Base-by-base conservation (phyloP, 768 basidiomycete genomes). In the Lentinula detonsa region DNA sequence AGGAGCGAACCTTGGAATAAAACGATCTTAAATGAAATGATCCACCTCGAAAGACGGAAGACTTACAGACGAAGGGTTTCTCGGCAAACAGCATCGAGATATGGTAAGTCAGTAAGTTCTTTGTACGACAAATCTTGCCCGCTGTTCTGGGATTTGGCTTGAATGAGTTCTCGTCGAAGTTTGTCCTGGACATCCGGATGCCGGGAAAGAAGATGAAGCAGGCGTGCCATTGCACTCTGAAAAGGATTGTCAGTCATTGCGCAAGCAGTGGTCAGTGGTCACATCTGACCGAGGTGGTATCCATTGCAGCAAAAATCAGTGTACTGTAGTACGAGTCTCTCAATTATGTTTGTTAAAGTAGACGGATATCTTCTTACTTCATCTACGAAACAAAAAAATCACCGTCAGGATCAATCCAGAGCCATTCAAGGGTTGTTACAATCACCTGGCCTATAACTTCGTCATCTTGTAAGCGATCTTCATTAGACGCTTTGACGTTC, bases 51-150 rank as follows among this genome's bases (percentile, higher is more conserved):
- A 16, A 16, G n/a, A 28, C 28, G 3, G 28, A 43, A 34, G 9
- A 66, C 72, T 61, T 59, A 75, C 73, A 77, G 58, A 59, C 78
- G 70, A 15, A 79, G 66, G 1, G 76, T 76, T 62, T 78, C 78
- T 42, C 72, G 67, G 57, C 73, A 75, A 8, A 79, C 62, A 0
- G 78, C 77, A 62, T 79, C 76, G 10, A 79, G 69, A 51, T 74
- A 78, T 0, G 75, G 72, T 33, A 78, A 67, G 9, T 54, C 53
- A 10, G 72, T 69, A 6, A 81, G 69, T 5, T 68, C 66, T 43
- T 80, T 78, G 54, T 75, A 79, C 3, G 62, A 35, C 5, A 81
- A 45, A 7, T 75, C 70, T 1, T 66, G 63, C 4, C 65, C 63
- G 5, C 64, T 60, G 16, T 61, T 62, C 42, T 66, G 57, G 18